Percentiles rank a stretch among this genome's conserved stretches.
These are phyloP conservation scores for Coniochaeta sp. DNA, from an alignment of 2,329 filamentous ascomycete genomes.

Conservation along the genomic window DNA sequence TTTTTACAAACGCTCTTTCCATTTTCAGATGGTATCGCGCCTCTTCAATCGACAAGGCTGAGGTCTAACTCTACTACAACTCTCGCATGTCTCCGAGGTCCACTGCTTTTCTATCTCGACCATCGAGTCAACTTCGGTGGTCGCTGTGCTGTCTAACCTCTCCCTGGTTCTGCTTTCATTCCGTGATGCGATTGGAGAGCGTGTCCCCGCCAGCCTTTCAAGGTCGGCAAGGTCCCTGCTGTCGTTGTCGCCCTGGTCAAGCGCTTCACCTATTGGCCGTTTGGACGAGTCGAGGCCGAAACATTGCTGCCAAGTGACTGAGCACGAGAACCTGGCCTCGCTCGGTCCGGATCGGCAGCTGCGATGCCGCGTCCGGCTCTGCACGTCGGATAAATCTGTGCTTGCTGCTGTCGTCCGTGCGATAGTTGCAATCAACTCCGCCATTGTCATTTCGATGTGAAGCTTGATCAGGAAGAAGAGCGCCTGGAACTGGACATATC, in stretches of 20 bases:
- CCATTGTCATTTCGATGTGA: constrained; percentile 44
- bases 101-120: not conserved
- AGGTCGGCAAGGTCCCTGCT: not conserved
- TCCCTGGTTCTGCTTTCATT: not conserved
- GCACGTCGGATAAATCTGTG: not conserved
- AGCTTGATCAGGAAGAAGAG: constrained; percentile 39
- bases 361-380: not conserved
- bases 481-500: constrained; percentile 40
- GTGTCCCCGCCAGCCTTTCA: not conserved
- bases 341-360: not conserved
- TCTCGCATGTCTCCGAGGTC: not conserved
- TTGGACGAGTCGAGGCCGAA: not conserved
- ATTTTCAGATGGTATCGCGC: not conserved
- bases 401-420: constrained; percentile 11
- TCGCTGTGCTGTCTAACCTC: not conserved
- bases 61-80: not conserved
- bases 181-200: not conserved
- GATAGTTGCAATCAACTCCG: constrained; percentile 36
- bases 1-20: too few relatives aligned
- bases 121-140: not conserved
- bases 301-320: not conserved
- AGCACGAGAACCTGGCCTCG: not conserved
- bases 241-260: not conserved
- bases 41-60: not conserved
- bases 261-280: not conserved